Evolutionary conservation across 345 rosid genomes (phyloP).

Genomic region (Aquilaria yunnanensis): DNA sequence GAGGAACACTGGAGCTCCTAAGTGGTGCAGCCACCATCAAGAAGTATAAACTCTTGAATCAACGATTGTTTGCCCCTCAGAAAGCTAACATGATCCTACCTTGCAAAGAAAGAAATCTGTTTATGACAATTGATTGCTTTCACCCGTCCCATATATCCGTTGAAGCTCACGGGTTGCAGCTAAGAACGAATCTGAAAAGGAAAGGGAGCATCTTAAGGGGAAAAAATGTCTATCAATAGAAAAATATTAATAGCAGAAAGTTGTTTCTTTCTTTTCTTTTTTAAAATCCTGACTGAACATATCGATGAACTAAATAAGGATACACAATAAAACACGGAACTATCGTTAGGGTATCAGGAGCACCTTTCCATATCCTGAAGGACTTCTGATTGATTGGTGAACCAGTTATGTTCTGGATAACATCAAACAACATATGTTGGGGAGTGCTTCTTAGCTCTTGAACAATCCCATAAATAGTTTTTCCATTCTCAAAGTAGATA

Average conservation of each 20-base stretch:
- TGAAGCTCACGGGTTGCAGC: slow-evolving; percentile 61
- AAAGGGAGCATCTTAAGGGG: neutral
- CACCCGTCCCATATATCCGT: slow-evolving; percentile 52
- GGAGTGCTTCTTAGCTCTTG: slow-evolving; percentile 61
- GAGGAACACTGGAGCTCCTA: slow-evolving; percentile 11
- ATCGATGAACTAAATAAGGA: too few relatives aligned
- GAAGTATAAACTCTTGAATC: slow-evolving; percentile 14
- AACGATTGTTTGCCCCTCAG: slow-evolving; percentile 24
- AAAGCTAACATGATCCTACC: slow-evolving; percentile 29
- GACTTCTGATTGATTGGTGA: slow-evolving; percentile 51
- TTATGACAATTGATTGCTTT: slow-evolving; percentile 25
- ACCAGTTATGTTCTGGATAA: slow-evolving; percentile 49
- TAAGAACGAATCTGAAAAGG: slow-evolving; percentile 35
- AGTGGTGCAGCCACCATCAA: slow-evolving; percentile 19
- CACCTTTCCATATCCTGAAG: slow-evolving; percentile 57
- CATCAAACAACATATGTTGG: slow-evolving; percentile 45
- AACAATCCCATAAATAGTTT: slow-evolving; percentile 51
- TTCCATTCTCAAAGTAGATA: slow-evolving; percentile 55
- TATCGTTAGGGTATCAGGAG: neutral
- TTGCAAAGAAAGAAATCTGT: slow-evolving; percentile 22
- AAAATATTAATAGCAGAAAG: too few relatives aligned
- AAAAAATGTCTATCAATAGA: neutral
- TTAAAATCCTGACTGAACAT: too few relatives aligned
- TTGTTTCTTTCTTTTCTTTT: too few relatives aligned
- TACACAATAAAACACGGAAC: too few relatives aligned